A percentile compares a stretch with the other conserved stretches of the same genome.
These are phyloP conservation scores for Suhomyces kunorum DNA, from an alignment of 1,139 yeast species.

Conservation along the genomic window DNA sequence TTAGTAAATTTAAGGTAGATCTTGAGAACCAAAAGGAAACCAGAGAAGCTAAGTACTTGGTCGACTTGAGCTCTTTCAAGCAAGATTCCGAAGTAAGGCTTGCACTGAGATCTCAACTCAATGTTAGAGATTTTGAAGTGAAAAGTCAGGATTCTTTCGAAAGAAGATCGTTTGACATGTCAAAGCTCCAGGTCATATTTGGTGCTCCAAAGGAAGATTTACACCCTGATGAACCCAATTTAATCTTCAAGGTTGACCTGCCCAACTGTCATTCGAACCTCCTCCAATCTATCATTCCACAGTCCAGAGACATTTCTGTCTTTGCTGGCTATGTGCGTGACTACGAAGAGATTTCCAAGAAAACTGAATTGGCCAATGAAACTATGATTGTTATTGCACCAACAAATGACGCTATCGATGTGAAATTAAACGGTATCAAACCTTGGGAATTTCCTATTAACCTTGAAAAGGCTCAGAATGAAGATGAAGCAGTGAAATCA, in stretches of 20 bases:
- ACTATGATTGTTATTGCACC: slow-evolving; percentile 62
- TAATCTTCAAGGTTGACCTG: slow-evolving; percentile 16
- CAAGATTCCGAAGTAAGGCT: neutral
- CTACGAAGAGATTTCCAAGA: slow-evolving; percentile 41
- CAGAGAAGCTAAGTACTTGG: slow-evolving; percentile 19
- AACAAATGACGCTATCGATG: slow-evolving; percentile 51
- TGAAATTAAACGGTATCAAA: slow-evolving; percentile 39
- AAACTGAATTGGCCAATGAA: slow-evolving; percentile 39
- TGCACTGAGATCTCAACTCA: neutral
- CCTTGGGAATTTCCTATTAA: slow-evolving; percentile 71
- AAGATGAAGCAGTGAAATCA: slow-evolving; percentile 38
- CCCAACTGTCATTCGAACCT: slow-evolving; percentile 18
- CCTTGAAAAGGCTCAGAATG: slow-evolving; percentile 33
- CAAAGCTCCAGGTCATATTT: neutral
- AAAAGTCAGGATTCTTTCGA: neutral
- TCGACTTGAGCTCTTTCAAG: slow-evolving; percentile 9
- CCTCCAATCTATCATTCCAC: slow-evolving; percentile 44
- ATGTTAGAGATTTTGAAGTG: neutral
- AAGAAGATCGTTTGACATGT: slow-evolving; percentile 3
- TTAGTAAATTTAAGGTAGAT: slow-evolving; percentile 5
- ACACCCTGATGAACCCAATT: slow-evolving; percentile 3
- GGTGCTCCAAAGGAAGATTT: neutral
- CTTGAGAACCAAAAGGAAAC: slow-evolving; percentile 2
- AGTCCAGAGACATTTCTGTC: slow-evolving; percentile 45
- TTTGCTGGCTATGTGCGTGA: slow-evolving; percentile 61